Evolutionary conservation across 2,329 filamentous ascomycete genomes (phyloP), one percentile per base, ranked within the genome.

Genomic region (Scolecobasidium constrictum): DNA sequence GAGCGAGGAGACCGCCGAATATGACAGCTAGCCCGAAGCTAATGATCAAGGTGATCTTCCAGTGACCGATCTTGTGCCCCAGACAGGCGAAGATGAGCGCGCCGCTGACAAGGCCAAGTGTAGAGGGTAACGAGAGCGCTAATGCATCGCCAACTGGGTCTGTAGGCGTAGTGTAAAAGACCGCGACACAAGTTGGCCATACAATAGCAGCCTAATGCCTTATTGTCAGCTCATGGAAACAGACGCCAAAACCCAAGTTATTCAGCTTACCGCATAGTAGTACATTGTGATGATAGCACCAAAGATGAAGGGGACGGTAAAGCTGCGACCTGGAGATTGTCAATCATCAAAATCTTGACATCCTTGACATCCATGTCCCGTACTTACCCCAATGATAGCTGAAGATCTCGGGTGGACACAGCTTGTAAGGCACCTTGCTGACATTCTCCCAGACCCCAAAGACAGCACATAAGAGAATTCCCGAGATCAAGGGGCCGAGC

Each of bases 361-460:
- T n/a, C n/a, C n/a, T n/a, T n/a, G n/a, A n/a, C n/a, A n/a, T n/a
- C n/a, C n/a, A n/a, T n/a, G n/a, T n/a, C n/a, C n/a, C n/a, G n/a
- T n/a, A n/a, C n/a, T n/a, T n/a, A 2, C 68, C 69, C 21, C 57
- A 52, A 7, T 61, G 61, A 6, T 60, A 56, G 4, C 62, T 62
- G 50, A 72, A 72, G 49, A 72, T 57, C 38, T 61, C 57, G 0
- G 64, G 58, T 4, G 68, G 68, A 2, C 65, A 67, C 12, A 71
- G 45, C 1, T 55, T 55, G 46, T 57, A 53, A 36, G 53, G 53
- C 2, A 53, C 42, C 2, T 46, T 47, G 2, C 47, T 46, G 40
- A 55, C 56, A 3, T 53, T 57, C 43, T 61, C 58, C 52, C 53
- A 60, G 15, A 53, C 35, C 3, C 44, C 52, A 42, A 61, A 61